phyloP scores from a whole-genome alignment of 352 stramenopile genomes.

The Phytopythium cucurbitacearum region DNA sequence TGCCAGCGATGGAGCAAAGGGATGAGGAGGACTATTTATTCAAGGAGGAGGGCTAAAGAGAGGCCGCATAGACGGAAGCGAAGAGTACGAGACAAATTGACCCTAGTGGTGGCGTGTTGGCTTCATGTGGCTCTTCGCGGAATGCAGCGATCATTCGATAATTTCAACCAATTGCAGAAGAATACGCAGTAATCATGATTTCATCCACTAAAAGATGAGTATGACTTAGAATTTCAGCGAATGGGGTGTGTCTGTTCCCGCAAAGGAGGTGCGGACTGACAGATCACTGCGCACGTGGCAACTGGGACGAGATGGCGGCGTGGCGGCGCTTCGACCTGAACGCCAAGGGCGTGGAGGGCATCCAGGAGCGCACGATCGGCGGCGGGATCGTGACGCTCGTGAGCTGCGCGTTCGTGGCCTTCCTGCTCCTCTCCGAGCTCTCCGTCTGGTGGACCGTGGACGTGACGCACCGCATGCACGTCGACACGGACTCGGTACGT shows the following conservation, averaged over 20 bases:
- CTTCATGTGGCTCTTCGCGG: slow-evolving; percentile 1
- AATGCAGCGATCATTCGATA: neutral
- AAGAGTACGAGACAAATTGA: too few relatives aligned
- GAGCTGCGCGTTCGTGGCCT: slow-evolving; percentile 64
- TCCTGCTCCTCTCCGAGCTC: slow-evolving; percentile 82
- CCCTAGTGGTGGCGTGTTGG: too few relatives aligned
- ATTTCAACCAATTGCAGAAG: slow-evolving; percentile 12
- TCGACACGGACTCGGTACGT: slow-evolving; percentile 76
- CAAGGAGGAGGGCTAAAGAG: too few relatives aligned
- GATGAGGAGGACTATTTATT: neutral
- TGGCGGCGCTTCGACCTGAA: slow-evolving; percentile 87
- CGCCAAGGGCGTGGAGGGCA: slow-evolving; percentile 86
- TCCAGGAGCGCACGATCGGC: slow-evolving; percentile 85
- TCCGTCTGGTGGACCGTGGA: slow-evolving; percentile 83
- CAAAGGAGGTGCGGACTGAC: too few relatives aligned
- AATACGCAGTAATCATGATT: neutral
- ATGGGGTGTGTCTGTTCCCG: too few relatives aligned
- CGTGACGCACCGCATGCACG: slow-evolving; percentile 84
- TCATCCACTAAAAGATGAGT: slow-evolving; percentile 3
- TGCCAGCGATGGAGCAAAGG: neutral
- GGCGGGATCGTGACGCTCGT: slow-evolving; percentile 79
- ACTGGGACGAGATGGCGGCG: slow-evolving; percentile 29
- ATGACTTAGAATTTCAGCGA: slow-evolving; percentile 1
- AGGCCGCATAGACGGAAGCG: too few relatives aligned
- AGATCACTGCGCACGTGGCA: too few relatives aligned